phyloP scores from a whole-genome alignment of 2,329 filamentous ascomycete genomes.

The Clonostachys rosea region DNA sequence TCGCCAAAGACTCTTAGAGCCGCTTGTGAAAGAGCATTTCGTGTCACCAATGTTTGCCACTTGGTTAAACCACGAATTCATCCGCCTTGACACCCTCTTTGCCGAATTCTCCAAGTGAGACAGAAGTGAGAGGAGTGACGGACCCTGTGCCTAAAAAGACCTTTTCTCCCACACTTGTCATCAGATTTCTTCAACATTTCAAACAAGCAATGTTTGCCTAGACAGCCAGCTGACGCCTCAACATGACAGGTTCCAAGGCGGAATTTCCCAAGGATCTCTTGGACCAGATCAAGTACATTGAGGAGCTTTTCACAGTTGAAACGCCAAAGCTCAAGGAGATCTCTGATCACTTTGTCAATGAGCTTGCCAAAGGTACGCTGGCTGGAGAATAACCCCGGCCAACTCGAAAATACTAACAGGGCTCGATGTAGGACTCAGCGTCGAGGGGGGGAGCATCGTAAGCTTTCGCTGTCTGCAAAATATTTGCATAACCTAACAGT shows the following conservation, averaged over 20 bases:
- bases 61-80: too few relatives aligned
- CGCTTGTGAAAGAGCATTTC: too few relatives aligned
- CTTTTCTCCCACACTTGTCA: too few relatives aligned
- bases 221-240: background rate
- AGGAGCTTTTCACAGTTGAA: constrained; percentile 78
- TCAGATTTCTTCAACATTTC: too few relatives aligned
- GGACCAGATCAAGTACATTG: constrained; percentile 74
- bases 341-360: constrained; percentile 81
- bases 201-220: background rate
- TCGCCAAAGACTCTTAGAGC: too few relatives aligned
- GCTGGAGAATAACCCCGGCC: background rate
- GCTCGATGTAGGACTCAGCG: constrained; percentile 59
- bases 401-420: background rate
- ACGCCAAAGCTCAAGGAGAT: constrained; percentile 81
- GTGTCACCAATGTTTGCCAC: too few relatives aligned
- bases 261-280: constrained; percentile 85
- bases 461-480: constrained; percentile 26
- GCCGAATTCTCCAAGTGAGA: too few relatives aligned
- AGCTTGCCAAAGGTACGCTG: constrained; percentile 74
- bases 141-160: too few relatives aligned
- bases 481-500: background rate
- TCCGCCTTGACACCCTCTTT: too few relatives aligned
- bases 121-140: too few relatives aligned
- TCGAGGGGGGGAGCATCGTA: constrained; percentile 90
- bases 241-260: constrained; percentile 74